Percentiles rank a stretch among this genome's conserved stretches.
phyloP scores from a whole-genome alignment of 139 green algal genomes.

The Coelastrella sp. region DNA sequence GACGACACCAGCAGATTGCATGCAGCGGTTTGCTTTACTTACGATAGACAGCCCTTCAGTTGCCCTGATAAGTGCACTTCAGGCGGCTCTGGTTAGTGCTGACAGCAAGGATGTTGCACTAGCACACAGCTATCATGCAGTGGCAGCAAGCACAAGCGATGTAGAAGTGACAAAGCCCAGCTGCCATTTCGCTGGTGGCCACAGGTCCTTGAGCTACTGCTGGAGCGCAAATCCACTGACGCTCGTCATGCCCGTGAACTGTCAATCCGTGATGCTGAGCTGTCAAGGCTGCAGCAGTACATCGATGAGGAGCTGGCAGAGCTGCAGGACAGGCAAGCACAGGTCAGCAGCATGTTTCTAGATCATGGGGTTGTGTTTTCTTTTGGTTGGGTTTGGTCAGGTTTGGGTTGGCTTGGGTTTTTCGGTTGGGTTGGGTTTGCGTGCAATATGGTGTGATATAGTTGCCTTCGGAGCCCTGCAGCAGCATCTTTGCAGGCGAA shows the following conservation, averaged over 20 bases:
- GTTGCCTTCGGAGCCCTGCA: too few species aligned
- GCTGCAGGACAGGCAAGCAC: constrained; percentile 20
- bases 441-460: too few species aligned
- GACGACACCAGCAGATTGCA: too few species aligned
- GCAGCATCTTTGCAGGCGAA: too few species aligned
- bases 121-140: background rate
- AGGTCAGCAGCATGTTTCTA: constrained; percentile 20
- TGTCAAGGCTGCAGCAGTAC: constrained; percentile 22
- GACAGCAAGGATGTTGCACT: background rate
- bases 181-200: background rate
- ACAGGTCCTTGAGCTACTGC: constrained; percentile 44
- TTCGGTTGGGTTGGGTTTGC: too few species aligned
- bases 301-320: constrained; percentile 33
- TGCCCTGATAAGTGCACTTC: background rate
- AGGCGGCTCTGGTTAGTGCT: too few species aligned
- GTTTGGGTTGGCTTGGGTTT: too few species aligned
- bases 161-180: background rate
- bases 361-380: too few species aligned
- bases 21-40: too few species aligned
- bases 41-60: background rate
- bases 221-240: constrained; percentile 35
- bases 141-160: background rate
- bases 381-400: too few species aligned
- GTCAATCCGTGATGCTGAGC: constrained; percentile 21
- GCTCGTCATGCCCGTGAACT: constrained; percentile 30